A percentile compares a stretch with the other conserved stretches of the same genome.
These are phyloP conservation scores for Fusarium marasasianum DNA, from an alignment of 2,329 filamentous ascomycete species.

Conservation along the genomic window DNA sequence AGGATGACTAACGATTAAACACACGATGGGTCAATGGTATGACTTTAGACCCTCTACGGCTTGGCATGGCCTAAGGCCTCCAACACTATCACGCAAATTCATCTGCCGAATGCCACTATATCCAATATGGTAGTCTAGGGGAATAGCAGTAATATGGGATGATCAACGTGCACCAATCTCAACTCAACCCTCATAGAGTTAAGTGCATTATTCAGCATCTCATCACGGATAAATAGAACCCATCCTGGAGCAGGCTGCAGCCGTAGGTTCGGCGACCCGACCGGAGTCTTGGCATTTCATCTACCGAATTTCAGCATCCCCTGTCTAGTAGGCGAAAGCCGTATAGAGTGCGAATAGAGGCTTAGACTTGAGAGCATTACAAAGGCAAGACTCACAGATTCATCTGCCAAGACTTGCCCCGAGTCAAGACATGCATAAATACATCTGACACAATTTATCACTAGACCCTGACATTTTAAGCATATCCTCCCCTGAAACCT, in stretches of 20 bases:
- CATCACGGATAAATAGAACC: constrained; percentile 19
- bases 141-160: neutral
- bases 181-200: neutral
- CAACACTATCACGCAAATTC: neutral
- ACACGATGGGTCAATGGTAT: neutral
- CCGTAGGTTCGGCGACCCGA: neutral
- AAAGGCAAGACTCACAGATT: neutral
- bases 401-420: neutral
- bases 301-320: neutral
- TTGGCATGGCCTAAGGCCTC: constrained; percentile 35
- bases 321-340: neutral
- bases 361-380: neutral
- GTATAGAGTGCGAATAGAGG: constrained; percentile 10
- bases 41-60: constrained; percentile 10
- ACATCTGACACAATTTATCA: neutral
- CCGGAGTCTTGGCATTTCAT: neutral
- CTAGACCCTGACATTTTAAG: neutral
- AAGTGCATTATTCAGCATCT: constrained; percentile 19
- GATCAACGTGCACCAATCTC: neutral
- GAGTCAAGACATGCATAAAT: neutral
- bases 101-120: neutral
- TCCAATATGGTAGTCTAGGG: neutral
- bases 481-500: constrained; percentile 1
- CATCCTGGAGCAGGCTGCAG: neutral
- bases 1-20: neutral